These are phyloP conservation scores for Pseudotsuga menziesii DNA, from an alignment of 75 land plant genomes.

Conservation along the genomic window DNA sequence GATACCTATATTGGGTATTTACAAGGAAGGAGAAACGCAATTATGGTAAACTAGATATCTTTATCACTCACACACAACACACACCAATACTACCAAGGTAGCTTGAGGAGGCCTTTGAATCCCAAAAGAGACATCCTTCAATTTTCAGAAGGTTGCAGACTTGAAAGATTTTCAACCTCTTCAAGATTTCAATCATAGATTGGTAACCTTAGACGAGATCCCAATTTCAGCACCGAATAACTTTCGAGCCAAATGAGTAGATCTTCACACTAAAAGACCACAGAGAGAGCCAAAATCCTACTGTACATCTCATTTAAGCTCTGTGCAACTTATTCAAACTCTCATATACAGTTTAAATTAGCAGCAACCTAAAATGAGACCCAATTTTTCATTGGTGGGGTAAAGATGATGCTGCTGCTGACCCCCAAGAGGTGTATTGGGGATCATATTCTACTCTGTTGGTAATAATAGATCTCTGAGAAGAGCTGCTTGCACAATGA, in stretches of 20 bases:
- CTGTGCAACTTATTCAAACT: neutral
- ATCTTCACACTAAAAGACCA: neutral
- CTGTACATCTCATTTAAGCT: neutral
- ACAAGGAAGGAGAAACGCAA: no score
- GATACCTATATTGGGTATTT: neutral
- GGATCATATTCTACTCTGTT: neutral
- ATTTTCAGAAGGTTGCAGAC: no score
- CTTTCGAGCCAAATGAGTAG: neutral
- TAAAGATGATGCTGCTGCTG: neutral
- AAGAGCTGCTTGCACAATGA: neutral
- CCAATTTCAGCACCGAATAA: neutral
- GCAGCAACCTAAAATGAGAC: neutral
- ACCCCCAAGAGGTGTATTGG: no score
- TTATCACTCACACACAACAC: no score
- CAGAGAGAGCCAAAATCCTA: neutral
- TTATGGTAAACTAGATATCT: no score
- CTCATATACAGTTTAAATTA: neutral
- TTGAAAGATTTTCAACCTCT: no score
- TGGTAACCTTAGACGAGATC: neutral
- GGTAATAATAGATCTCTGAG: neutral
- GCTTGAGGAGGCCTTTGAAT: no score
- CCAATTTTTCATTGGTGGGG: neutral
- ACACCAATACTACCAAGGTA: no score
- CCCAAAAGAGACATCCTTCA: no score
- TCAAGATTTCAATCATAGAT: no score